phyloP scores from a whole-genome alignment of 2,329 filamentous ascomycete genomes.

The Hypoxylon sp. region DNA sequence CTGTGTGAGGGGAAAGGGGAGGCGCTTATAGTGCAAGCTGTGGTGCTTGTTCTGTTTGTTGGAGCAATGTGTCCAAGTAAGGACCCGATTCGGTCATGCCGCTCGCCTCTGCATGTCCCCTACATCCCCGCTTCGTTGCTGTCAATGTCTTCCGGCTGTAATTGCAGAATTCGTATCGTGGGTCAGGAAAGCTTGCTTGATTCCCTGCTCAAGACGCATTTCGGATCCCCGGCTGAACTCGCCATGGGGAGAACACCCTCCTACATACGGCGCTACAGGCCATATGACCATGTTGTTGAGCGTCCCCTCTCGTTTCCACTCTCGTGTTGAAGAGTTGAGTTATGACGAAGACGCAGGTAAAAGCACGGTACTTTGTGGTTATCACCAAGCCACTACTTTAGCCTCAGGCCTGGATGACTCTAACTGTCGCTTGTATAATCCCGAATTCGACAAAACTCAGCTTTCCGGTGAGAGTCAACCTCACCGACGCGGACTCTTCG shows the following conservation, averaged over 20 bases:
- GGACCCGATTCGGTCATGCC: constrained; percentile 16
- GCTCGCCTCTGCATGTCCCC: constrained; percentile 8
- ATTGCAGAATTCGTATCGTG: not conserved
- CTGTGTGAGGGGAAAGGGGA: not conserved
- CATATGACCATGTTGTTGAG: not conserved
- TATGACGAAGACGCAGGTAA: not conserved
- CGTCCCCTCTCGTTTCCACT: constrained; percentile 5
- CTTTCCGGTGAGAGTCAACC: not conserved
- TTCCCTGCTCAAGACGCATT: constrained; percentile 6
- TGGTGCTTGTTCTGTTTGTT: no score
- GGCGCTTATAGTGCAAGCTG: not conserved
- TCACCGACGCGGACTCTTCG: not conserved
- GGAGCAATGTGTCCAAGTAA: constrained; percentile 16
- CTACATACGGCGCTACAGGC: no score
- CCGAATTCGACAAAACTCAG: not conserved
- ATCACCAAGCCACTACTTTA: not conserved
- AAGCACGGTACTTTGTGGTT: not conserved
- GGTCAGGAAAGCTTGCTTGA: not conserved
- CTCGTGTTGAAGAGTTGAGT: not conserved
- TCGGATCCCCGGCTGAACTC: not conserved
- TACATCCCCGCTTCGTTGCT: not conserved
- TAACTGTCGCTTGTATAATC: not conserved
- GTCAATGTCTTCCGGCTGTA: not conserved
- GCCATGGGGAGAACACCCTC: no score
- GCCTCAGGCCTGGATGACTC: not conserved